These are phyloP conservation scores for Castanospermum australe DNA, from an alignment of 306 rosid species.

Conservation along the genomic window DNA sequence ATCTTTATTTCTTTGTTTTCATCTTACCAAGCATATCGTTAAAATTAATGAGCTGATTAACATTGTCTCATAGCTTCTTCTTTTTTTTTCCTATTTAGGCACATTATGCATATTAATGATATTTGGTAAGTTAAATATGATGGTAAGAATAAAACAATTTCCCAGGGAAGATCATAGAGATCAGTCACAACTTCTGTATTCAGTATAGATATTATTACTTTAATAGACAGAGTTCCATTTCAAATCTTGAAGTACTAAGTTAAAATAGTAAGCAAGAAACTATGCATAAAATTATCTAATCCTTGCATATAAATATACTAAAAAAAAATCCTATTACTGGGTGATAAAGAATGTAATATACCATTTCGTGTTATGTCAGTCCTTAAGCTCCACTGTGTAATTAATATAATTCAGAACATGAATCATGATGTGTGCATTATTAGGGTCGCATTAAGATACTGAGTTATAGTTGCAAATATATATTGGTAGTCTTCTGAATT, in stretches of 20 bases:
- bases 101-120: background rate
- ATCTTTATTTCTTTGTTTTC: background rate
- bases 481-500: background rate
- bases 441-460: background rate
- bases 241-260: no score
- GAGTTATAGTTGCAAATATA: background rate
- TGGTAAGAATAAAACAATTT: background rate
- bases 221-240: no score
- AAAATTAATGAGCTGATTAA: background rate
- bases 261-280: no score
- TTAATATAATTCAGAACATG: background rate
- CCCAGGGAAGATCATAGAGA: background rate
- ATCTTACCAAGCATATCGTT: background rate
- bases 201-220: no score
- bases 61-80: background rate
- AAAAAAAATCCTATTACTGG: no score
- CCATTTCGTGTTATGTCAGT: background rate
- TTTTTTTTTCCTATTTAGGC: background rate
- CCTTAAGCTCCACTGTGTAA: background rate
- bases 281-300: no score
- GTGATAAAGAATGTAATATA: background rate
- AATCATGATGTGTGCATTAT: constrained; percentile 12
- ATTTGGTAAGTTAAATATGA: background rate
- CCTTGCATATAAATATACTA: no score
- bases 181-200: no score